These are phyloP conservation scores for Lathyrus aphaca DNA, from an alignment of 306 rosid genomes.

Conservation along the genomic window DNA sequence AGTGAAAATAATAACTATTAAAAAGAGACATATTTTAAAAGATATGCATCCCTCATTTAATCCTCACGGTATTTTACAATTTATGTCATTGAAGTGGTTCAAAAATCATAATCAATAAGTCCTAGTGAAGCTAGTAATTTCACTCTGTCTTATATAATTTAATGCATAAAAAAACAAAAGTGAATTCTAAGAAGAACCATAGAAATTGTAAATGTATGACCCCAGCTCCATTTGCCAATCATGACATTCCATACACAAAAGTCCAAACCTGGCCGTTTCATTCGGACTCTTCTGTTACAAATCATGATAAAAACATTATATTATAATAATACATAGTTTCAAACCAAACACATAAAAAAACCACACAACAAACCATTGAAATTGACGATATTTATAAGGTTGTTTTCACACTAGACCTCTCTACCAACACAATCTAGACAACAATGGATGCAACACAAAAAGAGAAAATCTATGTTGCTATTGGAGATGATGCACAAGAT, in stretches of 20 bases:
- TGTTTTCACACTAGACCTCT: conserved; percentile 34
- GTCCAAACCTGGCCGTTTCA: conserved; percentile 49
- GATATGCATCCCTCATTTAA: not conserved
- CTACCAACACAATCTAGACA: conserved; percentile 15
- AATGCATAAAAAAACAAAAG: conserved; percentile 17
- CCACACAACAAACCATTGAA: conserved; percentile 37
- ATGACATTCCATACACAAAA: conserved; percentile 37
- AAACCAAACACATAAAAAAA: conserved; percentile 33
- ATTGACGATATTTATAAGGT: conserved; percentile 31
- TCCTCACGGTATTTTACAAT: not conserved
- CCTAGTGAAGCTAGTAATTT: conserved; percentile 7
- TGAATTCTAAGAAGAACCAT: conserved; percentile 1
- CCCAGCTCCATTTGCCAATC: conserved; percentile 21
- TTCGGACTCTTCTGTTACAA: conserved; percentile 26
- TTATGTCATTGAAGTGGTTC: not conserved
- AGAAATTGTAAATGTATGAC: conserved; percentile 5
- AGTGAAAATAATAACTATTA: too few relatives aligned
- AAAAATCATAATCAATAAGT: not conserved
- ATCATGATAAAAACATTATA: conserved; percentile 20
- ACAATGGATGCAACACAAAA: conserved; percentile 49
- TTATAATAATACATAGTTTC: conserved; percentile 22
- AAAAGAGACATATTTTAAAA: too few relatives aligned
- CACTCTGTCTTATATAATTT: not conserved
- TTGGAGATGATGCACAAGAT: conserved; percentile 71
- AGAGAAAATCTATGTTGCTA: conserved; percentile 69